Conservation (phyloP, 2,329 filamentous ascomycete genomes). For the Fusarium torreyae region DNA sequence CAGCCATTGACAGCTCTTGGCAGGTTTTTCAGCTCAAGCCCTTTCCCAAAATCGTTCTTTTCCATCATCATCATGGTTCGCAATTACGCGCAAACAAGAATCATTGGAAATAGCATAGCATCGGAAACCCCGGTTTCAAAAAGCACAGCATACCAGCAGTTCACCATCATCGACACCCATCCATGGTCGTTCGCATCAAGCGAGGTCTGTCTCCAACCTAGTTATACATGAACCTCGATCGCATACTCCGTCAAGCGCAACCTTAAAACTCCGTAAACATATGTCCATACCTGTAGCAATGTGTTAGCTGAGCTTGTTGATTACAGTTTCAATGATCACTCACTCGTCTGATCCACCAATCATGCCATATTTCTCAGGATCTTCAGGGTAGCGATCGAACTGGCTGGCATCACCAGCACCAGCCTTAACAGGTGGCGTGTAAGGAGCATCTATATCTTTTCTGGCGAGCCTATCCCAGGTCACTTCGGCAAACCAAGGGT, state of each 20-base stretch:
- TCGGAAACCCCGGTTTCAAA: slow-evolving; percentile 5
- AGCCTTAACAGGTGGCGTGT: slow-evolving; percentile 94
- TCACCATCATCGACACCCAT: slow-evolving; percentile 18
- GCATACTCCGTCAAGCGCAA: slow-evolving; percentile 29
- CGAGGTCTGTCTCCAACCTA: slow-evolving; percentile 31
- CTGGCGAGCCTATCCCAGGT: slow-evolving; percentile 95
- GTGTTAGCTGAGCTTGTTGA: slow-evolving; percentile 31
- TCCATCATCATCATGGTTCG: slow-evolving; percentile 11
- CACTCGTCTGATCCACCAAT: slow-evolving; percentile 84
- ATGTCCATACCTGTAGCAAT: slow-evolving; percentile 73
- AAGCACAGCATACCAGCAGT: slow-evolving; percentile 16
- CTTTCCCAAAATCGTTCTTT: slow-evolving; percentile 14
- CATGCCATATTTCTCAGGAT: slow-evolving; percentile 91
- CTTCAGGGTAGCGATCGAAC: slow-evolving; percentile 98
- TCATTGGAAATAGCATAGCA: slow-evolving; percentile 6
- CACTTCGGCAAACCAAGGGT: slow-evolving; percentile 97
- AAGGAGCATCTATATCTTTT: slow-evolving; percentile 98
- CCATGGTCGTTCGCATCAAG: slow-evolving; percentile 25
- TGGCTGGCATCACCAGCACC: slow-evolving; percentile 96
- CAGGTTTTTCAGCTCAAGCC: slow-evolving; percentile 16
- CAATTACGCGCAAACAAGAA: slow-evolving; percentile 17
- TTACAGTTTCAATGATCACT: slow-evolving; percentile 56
- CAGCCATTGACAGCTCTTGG: slow-evolving; percentile 2
- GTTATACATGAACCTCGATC: slow-evolving; percentile 38
- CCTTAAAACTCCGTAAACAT: slow-evolving; percentile 81